Evolutionary conservation across 805 yeast species (phyloP), one percentile per base, ranked within the genome.

Genomic region (Scheffersomyces coipomensis): DNA sequence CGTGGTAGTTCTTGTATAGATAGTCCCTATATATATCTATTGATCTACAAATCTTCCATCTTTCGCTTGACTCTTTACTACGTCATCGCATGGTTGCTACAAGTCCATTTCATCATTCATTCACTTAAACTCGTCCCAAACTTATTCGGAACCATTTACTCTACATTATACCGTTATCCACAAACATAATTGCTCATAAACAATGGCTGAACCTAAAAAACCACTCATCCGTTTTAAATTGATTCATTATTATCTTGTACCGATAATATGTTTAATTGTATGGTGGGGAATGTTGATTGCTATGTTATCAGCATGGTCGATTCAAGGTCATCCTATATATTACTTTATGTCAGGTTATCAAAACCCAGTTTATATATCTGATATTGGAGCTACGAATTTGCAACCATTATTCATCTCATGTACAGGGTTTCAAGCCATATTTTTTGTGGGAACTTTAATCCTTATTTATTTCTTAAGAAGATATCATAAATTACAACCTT

Each of bases 231-330:
- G 46, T n/a, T 69, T 67, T 50, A 52, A 83, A 60, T 57, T 78
- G 64, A 46, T 68, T 43, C 64, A 79, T 64, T 65, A 71, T 62
- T 64, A 76, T 60, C 49, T 77, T 23, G 64, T 89, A 26, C 97
- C 97, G 3, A 61, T 88, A 31, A 52, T 81, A 2, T 76, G 88
- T 2, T 64, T 79, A 37, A 60, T 81, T 2, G 83, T 81, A 12
- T 90, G 97, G 97, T 85, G 89, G 80, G 96, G 86, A 3, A 87
- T 88, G 96, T 75, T 90, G 9, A 81, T 84, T 4, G 87, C 96
- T 4, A 66, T 91, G 76, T 55, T 90, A 47, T 59, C 74, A 2
- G 76, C 81, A 48, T 90, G 97, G 97, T 78, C 85, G 2, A 74
- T 69, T 3, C 88, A 87, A 54, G 97, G 96, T 2, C 76, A 76